A percentile compares a stretch with the other conserved stretches of the same genome.
Evolutionary conservation across 2,329 filamentous ascomycete genomes (phyloP).

Genomic region (Apiospora marii): DNA sequence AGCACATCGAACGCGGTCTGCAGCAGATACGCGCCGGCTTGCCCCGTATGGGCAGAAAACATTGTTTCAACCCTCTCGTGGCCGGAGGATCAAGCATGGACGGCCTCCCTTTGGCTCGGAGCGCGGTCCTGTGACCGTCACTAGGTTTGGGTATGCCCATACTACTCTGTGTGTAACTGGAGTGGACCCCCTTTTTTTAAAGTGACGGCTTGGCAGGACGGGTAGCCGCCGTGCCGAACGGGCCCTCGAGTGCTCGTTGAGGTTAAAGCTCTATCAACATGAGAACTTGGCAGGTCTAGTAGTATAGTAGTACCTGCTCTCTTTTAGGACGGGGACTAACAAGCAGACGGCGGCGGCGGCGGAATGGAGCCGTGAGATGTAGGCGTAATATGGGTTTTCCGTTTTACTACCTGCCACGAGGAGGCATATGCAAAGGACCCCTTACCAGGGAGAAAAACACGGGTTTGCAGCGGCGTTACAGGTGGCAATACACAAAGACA

Average conservation of each 20-base stretch:
- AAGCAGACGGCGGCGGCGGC: neutral
- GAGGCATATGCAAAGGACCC: too few relatives aligned
- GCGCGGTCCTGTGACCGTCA: neutral
- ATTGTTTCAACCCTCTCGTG: neutral
- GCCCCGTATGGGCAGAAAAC: constrained; percentile 1
- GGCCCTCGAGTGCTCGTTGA: neutral
- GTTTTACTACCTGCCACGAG: too few relatives aligned
- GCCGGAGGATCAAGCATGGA: neutral
- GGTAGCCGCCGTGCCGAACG: constrained; percentile 10
- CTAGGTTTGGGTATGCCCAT: neutral
- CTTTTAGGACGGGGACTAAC: neutral
- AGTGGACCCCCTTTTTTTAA: neutral
- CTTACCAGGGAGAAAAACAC: too few relatives aligned
- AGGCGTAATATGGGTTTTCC: neutral
- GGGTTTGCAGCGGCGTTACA: too few relatives aligned
- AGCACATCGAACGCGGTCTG: constrained; percentile 12
- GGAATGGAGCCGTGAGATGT: neutral
- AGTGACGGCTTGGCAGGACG: constrained; percentile 14
- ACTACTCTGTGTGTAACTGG: constrained; percentile 13
- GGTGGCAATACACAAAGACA: too few relatives aligned
- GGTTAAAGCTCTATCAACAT: constrained; percentile 11
- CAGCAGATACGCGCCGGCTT: neutral
- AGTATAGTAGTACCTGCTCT: neutral
- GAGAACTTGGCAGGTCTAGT: neutral
- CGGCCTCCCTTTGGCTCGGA: neutral